Evolutionary conservation across 768 basidiomycete species (phyloP), one percentile per base, ranked within the genome.

Genomic region (Melanogaster broomeanus): DNA sequence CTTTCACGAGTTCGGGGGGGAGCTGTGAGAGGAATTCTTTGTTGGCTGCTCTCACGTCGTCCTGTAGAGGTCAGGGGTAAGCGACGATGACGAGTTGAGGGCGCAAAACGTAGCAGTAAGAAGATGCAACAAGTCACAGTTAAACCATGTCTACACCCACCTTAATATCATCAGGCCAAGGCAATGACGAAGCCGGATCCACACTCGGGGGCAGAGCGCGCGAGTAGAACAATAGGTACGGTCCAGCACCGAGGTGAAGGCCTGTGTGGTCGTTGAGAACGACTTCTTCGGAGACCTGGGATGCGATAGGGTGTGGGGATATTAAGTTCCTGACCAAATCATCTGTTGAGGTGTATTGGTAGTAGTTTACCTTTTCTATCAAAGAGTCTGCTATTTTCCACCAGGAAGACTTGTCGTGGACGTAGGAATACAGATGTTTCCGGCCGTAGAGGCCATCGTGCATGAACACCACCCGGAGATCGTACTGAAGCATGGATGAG

Each of bases 401-500:
- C 90, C 90, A 93, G 3, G 65, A 69, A 6, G 78, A 84, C 39
- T 81, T 76, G 25, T 64, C 66, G 52, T 84, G 80, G 12, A 90
- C 82, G 56, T 91, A 93, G 6, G 87, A 87, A 63, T 90, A 90
- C 9, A 89, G 71, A 59, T 90, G 87, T 49, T 80, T 88, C 41
- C 91, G 75, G 9, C 90, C 90, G 37, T 83, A 85, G 28, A 90
- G 69, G 5, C 90, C 90, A 11, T 87, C 88, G 57, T 91, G 87
- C 41, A 90, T 74, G 34, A 92, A 75, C 5, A 91, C 90, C 8
- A 80, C 85, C 3, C 88, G 85, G 21, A 93, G 79, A 56, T 91
- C 88, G 60, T 92, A 93, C 89, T 92, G 37, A 11, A n/a, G 27
- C 6, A 39, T n/a, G 27, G 13, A 13, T 15, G 22, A 51, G n/a